phyloP scores from a whole-genome alignment of 2,329 filamentous ascomycete species.

The Fusarium sublunatum region DNA sequence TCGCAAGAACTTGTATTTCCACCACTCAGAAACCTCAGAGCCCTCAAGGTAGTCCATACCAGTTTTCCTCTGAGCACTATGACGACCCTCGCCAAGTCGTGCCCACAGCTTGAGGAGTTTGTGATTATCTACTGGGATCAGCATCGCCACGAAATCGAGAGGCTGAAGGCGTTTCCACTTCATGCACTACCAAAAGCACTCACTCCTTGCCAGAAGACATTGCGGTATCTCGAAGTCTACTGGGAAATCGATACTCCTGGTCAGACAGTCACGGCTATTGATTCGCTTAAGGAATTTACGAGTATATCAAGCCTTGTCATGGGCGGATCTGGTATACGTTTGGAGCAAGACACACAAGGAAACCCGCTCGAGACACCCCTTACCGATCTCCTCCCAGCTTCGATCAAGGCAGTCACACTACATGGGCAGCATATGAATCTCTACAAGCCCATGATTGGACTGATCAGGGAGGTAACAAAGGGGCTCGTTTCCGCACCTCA shows the following conservation, averaged over 20 bases:
- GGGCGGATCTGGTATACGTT: not conserved
- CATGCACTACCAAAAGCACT: not conserved
- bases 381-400: not conserved
- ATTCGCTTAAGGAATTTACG: not conserved
- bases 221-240: not conserved
- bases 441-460: not conserved
- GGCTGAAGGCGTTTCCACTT: not conserved
- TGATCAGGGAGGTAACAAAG: not conserved
- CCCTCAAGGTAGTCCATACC: not conserved
- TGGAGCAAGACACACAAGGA: not conserved
- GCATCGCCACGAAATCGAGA: not conserved
- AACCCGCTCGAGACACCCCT: not conserved
- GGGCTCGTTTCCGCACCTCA: not conserved
- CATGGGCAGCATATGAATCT: not conserved
- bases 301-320: not conserved
- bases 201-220: fast-evolving
- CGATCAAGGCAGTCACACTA: not conserved
- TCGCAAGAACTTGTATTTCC: too few species aligned
- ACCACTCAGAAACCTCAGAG: not conserved
- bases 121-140: not conserved
- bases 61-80: fast-evolving
- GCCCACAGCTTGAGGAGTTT: not conserved
- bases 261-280: not conserved
- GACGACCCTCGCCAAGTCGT: not conserved
- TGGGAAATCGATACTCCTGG: not conserved